Evolutionary conservation across 148 eudicot species (phyloP).

Genomic region (Rhododendron williamsianum): DNA sequence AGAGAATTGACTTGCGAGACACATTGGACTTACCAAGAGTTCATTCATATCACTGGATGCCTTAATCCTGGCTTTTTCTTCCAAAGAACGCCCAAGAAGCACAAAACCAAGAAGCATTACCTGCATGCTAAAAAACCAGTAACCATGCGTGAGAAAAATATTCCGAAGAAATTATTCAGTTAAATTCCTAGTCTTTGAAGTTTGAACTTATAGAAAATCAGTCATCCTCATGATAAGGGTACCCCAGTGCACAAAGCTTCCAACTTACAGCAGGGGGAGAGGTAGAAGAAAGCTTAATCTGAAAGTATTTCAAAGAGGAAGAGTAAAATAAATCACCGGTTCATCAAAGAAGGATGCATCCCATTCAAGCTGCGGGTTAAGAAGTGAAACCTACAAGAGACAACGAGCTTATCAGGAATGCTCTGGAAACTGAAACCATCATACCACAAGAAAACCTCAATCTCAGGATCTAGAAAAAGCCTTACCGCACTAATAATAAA

Average conservation of each 20-base stretch:
- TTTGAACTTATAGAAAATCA: background rate
- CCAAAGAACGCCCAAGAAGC: slow-evolving; percentile 84
- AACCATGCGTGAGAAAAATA: slow-evolving; percentile 21
- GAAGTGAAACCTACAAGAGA: slow-evolving; percentile 66
- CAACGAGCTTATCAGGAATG: background rate
- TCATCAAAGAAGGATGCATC: slow-evolving; percentile 94
- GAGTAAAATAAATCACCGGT: slow-evolving; percentile 56
- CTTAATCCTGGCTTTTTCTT: slow-evolving; percentile 79
- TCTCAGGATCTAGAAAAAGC: slow-evolving; percentile 9
- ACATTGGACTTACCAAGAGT: slow-evolving; percentile 55
- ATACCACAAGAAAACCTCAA: slow-evolving; percentile 3
- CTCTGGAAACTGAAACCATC: background rate
- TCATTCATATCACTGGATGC: slow-evolving; percentile 98
- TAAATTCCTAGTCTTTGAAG: background rate
- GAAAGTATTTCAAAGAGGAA: slow-evolving; percentile 4
- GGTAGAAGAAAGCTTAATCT: background rate
- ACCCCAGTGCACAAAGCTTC: background rate
- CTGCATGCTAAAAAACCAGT: slow-evolving; percentile 68
- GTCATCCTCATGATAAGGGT: background rate
- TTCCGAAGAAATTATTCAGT: background rate
- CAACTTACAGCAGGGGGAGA: background rate
- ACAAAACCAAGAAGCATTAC: slow-evolving; percentile 98
- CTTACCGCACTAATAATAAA: slow-evolving; percentile 76
- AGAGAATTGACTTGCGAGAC: background rate
- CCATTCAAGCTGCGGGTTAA: slow-evolving; percentile 79